Base-by-base conservation (phyloP, 1,284 basidiomycete species). In the Sanghuangporus weigelae region DNA sequence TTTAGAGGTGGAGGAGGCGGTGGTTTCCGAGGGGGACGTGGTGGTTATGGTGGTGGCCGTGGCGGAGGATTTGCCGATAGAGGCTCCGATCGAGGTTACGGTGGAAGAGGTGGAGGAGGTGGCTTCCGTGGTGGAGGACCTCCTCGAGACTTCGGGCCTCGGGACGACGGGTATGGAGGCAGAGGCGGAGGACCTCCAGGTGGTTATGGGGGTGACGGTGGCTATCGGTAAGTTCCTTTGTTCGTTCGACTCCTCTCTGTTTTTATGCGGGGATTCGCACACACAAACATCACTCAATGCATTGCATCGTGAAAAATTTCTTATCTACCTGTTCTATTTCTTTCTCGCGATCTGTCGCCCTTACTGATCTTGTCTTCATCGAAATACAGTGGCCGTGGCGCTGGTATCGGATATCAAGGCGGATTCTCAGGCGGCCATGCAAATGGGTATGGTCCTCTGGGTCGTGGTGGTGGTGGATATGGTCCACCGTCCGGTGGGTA, bases 391-490 rank as follows among this genome's bases (percentile, higher is more conserved):
- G 84, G 87, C 46, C 84, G 89, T 55, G 86, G 87, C 50, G 86
- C 85, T 36, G 89, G 89, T 57, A 84, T 91, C 67, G 89, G 89
- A 12, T 90, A 80, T 70, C 80, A 81, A 74, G 81, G 84, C 63
- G 82, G 84, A 14, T 51, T 51, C 26, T 51, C 50, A 4, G 50
- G 23, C 14, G 50, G 50, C 14, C 44, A 46, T 46, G 21, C 50
- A 7, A 51, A 51, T 67, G 85, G 86, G 49, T 87, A 87, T 70
- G 82, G 69, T n/a, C 67, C 66, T 42, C 64, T 62, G 59, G 60
- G 61, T n/a, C n/a, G n/a, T 44, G 67, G 67, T 21, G 67, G 66
- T 7, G 59, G 62, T 48, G 65, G 65, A 42, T 71, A 66, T 62
- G 76, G 78, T 49, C 76, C 78, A 67, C 71, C 69, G 16, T 72